These are phyloP conservation scores for Beauveria australis DNA, from an alignment of 2,329 filamentous ascomycete genomes.

Conservation along the genomic window DNA sequence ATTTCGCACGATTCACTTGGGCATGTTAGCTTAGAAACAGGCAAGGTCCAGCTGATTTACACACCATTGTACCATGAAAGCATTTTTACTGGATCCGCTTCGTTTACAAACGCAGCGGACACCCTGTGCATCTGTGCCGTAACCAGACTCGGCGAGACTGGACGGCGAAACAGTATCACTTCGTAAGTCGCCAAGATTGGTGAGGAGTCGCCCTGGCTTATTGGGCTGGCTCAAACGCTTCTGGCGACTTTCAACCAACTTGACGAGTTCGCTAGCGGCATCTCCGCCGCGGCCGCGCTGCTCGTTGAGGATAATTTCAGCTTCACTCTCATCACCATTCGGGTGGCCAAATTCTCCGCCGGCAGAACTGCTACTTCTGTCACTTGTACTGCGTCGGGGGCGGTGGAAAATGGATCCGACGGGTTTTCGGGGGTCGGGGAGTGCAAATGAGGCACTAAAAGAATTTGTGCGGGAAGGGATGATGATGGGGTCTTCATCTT, in stretches of 20 bases:
- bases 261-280: constrained; percentile 52
- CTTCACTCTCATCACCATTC: constrained; percentile 46
- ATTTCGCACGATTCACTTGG: constrained; percentile 55
- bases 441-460: constrained; percentile 47
- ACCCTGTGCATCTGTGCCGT: constrained; percentile 30
- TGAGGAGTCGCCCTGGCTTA: constrained; percentile 28
- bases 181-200: constrained; percentile 24
- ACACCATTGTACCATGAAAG: constrained; percentile 58
- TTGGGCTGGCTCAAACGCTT: constrained; percentile 29
- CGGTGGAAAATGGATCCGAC: constrained; percentile 40
- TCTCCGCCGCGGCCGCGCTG: constrained; percentile 38
- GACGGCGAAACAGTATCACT: constrained; percentile 41
- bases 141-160: constrained; percentile 41
- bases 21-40: background rate
- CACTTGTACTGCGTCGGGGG: constrained; percentile 40
- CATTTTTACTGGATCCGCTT: constrained; percentile 35
- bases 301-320: constrained; percentile 49
- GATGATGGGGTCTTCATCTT: constrained; percentile 57
- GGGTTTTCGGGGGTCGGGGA: constrained; percentile 45
- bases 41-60: constrained; percentile 17
- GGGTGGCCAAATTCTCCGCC: constrained; percentile 28
- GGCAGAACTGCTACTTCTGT: constrained; percentile 36
- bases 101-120: constrained; percentile 51
- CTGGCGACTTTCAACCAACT: constrained; percentile 45
- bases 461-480: constrained; percentile 51